Conservation (phyloP, 2,329 filamentous ascomycete genomes). For the Cordyceps cateniannulata region DNA sequence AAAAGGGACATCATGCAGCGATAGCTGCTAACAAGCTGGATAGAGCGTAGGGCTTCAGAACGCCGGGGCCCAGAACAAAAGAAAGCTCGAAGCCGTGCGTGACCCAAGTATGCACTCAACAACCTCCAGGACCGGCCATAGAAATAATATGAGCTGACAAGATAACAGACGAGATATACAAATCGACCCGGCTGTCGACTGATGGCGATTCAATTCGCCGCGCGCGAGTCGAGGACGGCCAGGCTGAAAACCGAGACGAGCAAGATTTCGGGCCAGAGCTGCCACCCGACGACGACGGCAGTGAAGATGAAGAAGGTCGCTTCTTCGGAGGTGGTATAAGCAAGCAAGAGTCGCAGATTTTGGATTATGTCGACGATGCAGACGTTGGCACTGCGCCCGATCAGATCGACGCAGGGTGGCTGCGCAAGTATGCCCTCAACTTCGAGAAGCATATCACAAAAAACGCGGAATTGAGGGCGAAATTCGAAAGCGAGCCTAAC, state of each 20-base stretch:
- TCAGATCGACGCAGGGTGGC: conserved; percentile 77
- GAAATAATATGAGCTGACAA: neutral
- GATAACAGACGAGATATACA: conserved; percentile 53
- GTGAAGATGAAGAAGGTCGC: conserved; percentile 82
- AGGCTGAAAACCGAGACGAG: conserved; percentile 44
- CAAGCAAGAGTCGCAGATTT: conserved; percentile 69
- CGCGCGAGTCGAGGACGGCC: conserved; percentile 37
- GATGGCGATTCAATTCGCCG: conserved; percentile 39
- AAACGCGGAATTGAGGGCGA: conserved; percentile 83
- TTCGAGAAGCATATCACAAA: conserved; percentile 89
- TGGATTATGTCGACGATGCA: conserved; percentile 73
- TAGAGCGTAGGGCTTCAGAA: conserved; percentile 38
- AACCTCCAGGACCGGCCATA: neutral
- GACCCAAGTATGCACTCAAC: conserved; percentile 50
- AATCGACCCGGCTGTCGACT: conserved; percentile 47
- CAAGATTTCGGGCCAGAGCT: conserved; percentile 40
- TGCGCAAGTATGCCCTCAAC: conserved; percentile 70
- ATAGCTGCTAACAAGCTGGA: conserved; percentile 17
- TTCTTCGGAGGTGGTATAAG: conserved; percentile 94
- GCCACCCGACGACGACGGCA: conserved; percentile 38
- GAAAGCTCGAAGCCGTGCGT: conserved; percentile 55
- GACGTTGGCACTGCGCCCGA: conserved; percentile 46
- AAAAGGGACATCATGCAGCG: neutral
- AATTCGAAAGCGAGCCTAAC: conserved; percentile 70
- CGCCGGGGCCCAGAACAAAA: conserved; percentile 48